Conservation (phyloP, 148 eudicot species). For the Heliamphora exappendiculata region DNA sequence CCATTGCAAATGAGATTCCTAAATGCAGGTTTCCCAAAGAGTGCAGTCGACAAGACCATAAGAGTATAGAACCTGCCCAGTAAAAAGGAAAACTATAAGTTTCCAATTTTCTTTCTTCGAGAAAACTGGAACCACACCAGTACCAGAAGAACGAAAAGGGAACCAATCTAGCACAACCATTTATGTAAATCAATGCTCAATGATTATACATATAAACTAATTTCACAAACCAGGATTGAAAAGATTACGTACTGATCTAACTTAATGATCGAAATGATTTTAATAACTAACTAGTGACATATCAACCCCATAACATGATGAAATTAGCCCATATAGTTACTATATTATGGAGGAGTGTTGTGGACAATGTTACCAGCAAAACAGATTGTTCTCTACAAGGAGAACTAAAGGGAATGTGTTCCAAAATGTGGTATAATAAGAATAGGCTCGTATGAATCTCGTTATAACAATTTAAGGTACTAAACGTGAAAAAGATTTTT, state of each 20-base stretch:
- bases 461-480: too few relatives aligned
- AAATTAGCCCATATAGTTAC: neutral
- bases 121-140: neutral
- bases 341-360: neutral
- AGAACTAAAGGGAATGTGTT: neutral
- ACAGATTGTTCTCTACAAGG: neutral
- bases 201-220: neutral
- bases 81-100: neutral
- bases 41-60: conserved; percentile 97
- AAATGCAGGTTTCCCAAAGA: conserved; percentile 90
- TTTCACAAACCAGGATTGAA: neutral
- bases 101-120: neutral
- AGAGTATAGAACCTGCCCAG: conserved; percentile 80
- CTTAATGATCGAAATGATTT: neutral
- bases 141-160: neutral
- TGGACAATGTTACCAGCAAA: neutral
- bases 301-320: neutral
- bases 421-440: neutral
- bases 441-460: too few relatives aligned
- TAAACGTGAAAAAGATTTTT: too few relatives aligned
- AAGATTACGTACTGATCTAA: neutral
- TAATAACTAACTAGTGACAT: neutral
- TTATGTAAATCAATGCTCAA: neutral
- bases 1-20: conserved; percentile 97
- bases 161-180: neutral